Conservation (phyloP, 1,284 basidiomycete species). For the Ceratobasidium sp. region DNA sequence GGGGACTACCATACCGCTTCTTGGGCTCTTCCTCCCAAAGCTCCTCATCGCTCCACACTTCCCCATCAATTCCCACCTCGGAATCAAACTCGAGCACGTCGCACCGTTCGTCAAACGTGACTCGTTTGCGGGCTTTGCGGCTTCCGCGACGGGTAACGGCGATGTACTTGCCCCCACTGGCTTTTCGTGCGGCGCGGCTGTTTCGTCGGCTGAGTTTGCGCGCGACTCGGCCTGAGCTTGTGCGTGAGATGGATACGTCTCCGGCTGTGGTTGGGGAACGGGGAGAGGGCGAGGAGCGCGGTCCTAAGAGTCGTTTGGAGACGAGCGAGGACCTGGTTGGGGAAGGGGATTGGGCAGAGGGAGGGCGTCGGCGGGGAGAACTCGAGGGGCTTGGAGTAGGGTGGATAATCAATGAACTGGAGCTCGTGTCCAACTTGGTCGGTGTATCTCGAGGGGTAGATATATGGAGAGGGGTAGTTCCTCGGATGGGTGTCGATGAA, state of each 20-base stretch:
- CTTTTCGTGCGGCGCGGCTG: constrained; percentile 9
- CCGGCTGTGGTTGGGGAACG: not conserved
- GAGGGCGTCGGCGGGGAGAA: constrained; percentile 11
- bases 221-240: constrained; percentile 9
- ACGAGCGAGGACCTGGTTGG: constrained; percentile 73
- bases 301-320: constrained; percentile 82
- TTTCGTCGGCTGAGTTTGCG: constrained; percentile 7
- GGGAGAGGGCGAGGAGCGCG: constrained; percentile 57
- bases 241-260: constrained; percentile 2
- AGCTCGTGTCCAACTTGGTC: constrained; percentile 2
- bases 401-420: not conserved
- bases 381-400: constrained; percentile 12
- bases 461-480: too few species aligned
- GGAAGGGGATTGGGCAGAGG: constrained; percentile 33
- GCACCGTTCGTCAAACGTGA: constrained; percentile 84
- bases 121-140: constrained; percentile 70
- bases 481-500: too few species aligned
- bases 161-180: constrained; percentile 17
- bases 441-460: too few species aligned
- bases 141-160: constrained; percentile 34
- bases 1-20: constrained; percentile 33
- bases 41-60: constrained; percentile 52
- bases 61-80: constrained; percentile 54
- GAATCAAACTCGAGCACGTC: constrained; percentile 88
- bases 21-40: constrained; percentile 51